A percentile compares a stretch with the other conserved stretches of the same genome.
Conservation (phyloP, 1,284 basidiomycete species). For the Apiotrichum laibachii region DNA sequence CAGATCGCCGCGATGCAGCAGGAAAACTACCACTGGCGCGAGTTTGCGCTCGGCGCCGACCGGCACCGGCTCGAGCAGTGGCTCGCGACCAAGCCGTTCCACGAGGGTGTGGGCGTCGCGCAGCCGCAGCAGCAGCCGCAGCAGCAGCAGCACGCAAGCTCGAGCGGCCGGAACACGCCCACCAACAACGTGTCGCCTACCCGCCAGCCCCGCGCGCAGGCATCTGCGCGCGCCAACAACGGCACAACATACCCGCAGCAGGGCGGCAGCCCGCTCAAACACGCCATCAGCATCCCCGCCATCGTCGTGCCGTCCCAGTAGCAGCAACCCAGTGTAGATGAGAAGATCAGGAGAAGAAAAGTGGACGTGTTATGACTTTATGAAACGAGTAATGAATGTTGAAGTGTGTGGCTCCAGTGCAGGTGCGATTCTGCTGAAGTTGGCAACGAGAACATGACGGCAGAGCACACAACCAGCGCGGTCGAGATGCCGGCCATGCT, state of each 20-base stretch:
- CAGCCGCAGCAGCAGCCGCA: not conserved
- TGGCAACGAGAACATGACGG: too few species aligned
- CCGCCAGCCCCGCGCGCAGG: not conserved
- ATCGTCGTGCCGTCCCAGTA: constrained; percentile 1
- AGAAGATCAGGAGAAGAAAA: too few species aligned
- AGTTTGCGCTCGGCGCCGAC: constrained; percentile 25
- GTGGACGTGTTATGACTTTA: too few species aligned
- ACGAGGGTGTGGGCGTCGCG: not conserved
- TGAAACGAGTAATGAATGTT: too few species aligned
- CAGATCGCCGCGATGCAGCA: constrained; percentile 21
- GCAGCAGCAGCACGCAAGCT: not conserved
- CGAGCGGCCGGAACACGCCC: not conserved
- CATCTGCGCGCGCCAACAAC: too few species aligned
- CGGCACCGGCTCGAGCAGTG: constrained; percentile 19
- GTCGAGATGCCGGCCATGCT: too few species aligned
- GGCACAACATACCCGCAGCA: not conserved
- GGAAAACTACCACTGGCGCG: constrained; percentile 26
- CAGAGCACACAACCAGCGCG: too few species aligned
- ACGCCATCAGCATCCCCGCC: not conserved
- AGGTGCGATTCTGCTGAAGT: too few species aligned
- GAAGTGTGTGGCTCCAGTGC: too few species aligned
- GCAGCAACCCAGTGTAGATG: not conserved
- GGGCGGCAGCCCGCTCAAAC: not conserved
- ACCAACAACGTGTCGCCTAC: not conserved
- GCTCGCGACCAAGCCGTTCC: constrained; percentile 18